Base-by-base conservation (phyloP, 768 basidiomycete genomes). In the Lentinula guzmanii region DNA sequence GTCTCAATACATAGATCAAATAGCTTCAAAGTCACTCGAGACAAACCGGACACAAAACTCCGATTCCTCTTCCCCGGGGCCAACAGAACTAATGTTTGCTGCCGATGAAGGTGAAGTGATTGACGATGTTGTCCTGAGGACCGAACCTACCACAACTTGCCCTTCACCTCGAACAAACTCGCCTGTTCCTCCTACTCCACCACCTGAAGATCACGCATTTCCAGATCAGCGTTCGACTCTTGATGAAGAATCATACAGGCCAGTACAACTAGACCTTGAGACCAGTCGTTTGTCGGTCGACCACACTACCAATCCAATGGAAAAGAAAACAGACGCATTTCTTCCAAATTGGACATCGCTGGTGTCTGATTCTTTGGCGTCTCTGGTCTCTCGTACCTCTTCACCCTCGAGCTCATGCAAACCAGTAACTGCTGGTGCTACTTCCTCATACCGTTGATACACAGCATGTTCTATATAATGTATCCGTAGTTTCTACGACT, bases 11-110 rank as follows among this genome's bases (percentile, higher is more conserved):
- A 16, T 13, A 52, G 31, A 53, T 53, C 33, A 11, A 35, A 9
- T 8, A 24, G 11, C 6, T 48, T 24, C 46, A 18, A 24, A 48
- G 1, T 24, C 21, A 21, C 46, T 48, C 16, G 46, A 48, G 11
- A 18, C 45, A 18, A 21, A 24, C 7, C 16, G 9, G 46, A 48
- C n/a, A 6, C 46, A 15, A 54, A 54, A 24, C 35, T 41, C 48
- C 31, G 15, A 33, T 35, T 56, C 43, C 21, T 56, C 60, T 31
- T 21, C 37, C 15, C 15, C 33, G 21, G 46, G 58, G 9, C 58
- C 33, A 15, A 59, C 58, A 21, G 45, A 59, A 33, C 10, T 59
- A 31, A 59, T 46, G 18, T 59, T 59, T 15, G 58, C 58, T 11
- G 45, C 58, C 5, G 45, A 48, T 33, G 34, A 46, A 37, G 58